These are phyloP conservation scores for Avena atlantica DNA, from an alignment of 176 grass and related monocot genomes.

Conservation along the genomic window DNA sequence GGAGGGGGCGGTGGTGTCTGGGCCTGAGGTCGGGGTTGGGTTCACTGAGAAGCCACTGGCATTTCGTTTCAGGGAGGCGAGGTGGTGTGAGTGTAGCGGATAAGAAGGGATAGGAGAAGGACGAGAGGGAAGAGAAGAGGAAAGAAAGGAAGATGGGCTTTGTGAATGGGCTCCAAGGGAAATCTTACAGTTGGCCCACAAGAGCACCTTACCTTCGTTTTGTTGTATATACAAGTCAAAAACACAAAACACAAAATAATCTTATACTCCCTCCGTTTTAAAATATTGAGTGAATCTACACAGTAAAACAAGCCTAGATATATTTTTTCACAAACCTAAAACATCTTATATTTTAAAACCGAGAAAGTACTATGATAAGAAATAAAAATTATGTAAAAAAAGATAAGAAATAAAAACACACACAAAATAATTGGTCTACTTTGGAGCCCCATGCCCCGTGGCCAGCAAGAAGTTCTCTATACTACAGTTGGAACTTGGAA, in stretches of 20 bases:
- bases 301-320: too few relatives aligned
- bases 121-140: background rate
- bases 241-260: too few relatives aligned
- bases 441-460: too few relatives aligned
- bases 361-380: too few relatives aligned
- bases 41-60: constrained; percentile 42
- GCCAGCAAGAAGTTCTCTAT: background rate
- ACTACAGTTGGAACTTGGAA: background rate
- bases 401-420: too few relatives aligned
- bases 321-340: too few relatives aligned
- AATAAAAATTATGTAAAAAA: too few relatives aligned
- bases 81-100: background rate
- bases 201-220: background rate
- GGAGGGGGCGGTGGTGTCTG: constrained; percentile 9
- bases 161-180: background rate
- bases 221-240: background rate
- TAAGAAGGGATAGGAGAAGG: constrained; percentile 37
- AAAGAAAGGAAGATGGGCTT: constrained; percentile 20
- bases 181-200: background rate
- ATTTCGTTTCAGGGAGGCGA: constrained; percentile 38
- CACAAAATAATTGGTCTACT: too few relatives aligned
- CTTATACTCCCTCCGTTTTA: too few relatives aligned
- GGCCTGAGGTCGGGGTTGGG: constrained; percentile 15
- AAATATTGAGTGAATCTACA: too few relatives aligned
- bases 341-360: too few relatives aligned